These are phyloP conservation scores for Sutorius eximius DNA, from an alignment of 1,284 basidiomycete genomes.

Conservation along the genomic window DNA sequence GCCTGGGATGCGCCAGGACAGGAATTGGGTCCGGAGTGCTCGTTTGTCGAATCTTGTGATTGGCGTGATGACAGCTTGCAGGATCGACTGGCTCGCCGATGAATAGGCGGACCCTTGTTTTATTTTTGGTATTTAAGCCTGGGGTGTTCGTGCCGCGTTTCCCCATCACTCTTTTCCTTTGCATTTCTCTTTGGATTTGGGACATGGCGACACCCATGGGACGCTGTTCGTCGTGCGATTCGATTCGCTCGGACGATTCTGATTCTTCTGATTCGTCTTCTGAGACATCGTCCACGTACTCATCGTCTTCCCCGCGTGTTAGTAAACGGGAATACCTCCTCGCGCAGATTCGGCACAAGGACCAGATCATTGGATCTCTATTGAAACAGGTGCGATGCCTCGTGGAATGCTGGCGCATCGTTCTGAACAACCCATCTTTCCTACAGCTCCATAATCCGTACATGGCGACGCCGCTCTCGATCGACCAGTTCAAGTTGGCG, in stretches of 20 bases:
- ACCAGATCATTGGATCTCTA: constrained; percentile 76
- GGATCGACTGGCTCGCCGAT: constrained; percentile 2
- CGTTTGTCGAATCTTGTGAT: constrained; percentile 12
- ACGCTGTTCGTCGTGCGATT: constrained; percentile 24
- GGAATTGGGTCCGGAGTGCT: constrained; percentile 4
- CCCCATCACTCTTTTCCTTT: not conserved
- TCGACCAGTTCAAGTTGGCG: constrained; percentile 72
- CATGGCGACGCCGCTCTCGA: constrained; percentile 70
- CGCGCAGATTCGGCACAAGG: constrained; percentile 79
- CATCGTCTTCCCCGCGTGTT: constrained; percentile 28
- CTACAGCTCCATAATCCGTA: constrained; percentile 74
- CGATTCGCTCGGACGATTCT: constrained; percentile 22
- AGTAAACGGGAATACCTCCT: constrained; percentile 82
- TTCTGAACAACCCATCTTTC: constrained; percentile 3
- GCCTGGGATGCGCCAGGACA: constrained; percentile 11
- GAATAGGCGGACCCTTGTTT: not conserved
- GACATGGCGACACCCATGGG: constrained; percentile 9
- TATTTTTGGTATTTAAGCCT: constrained; percentile 29
- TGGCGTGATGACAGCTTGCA: constrained; percentile 10
- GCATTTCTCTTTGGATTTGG: not conserved
- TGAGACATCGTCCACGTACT: constrained; percentile 30
- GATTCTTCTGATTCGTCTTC: constrained; percentile 24
- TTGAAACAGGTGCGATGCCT: constrained; percentile 63
- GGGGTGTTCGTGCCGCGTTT: not conserved
- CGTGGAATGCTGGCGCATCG: not conserved